Base-by-base conservation (phyloP, 169 alveolate genomes). In the Plasmodium cynomolgi region DNA sequence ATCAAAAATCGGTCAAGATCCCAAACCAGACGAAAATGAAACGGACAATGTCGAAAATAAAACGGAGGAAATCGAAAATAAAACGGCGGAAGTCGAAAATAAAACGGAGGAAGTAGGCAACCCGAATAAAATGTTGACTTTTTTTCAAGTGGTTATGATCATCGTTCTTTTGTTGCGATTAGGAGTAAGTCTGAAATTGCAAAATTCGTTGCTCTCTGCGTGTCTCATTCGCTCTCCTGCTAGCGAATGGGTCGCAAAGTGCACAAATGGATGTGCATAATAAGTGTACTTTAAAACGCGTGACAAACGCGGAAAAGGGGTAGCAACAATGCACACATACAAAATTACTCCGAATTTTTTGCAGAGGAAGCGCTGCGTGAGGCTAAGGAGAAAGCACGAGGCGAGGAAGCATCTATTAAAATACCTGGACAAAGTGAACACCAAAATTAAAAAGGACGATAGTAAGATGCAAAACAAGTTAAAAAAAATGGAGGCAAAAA, bases 321-420 rank as follows among this genome's bases (percentile, higher is more conserved):
- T 26, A 50, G 17, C 23, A 50, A 15, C 1, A 50, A 50, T 50
- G 62, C 62, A 91, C 95, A 92, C 82, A 71, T 83, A 58, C 29
- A 77, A 93, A 33, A 31, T 84, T 58, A 44, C 84, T 31, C 47
- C 8, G 11, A 77, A 77, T 34, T 8, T 77, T 77, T 56, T 77
- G 20, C 84, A 77, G 84, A 77, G 84, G 17, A 33, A 23, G 0
- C 3, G 26, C 9, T 77, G n/a, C 26, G 1, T 8, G 3, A 77
- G 84, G 4, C 39, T 77, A 8, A 77, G 3, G 23, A 4, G 6
- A 2, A 77, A 77, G 50, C 47, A 29, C 26, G 47, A 77, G 8
- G 84, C 62, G 9, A 77, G 84, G 26, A 33, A 33, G 29, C 15
- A 8, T 0, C 50, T 77, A 77, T 50, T 77, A 29, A 33, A 33